These are phyloP conservation scores for Lentinula boryana DNA, from an alignment of 768 basidiomycete genomes.

Conservation along the genomic window DNA sequence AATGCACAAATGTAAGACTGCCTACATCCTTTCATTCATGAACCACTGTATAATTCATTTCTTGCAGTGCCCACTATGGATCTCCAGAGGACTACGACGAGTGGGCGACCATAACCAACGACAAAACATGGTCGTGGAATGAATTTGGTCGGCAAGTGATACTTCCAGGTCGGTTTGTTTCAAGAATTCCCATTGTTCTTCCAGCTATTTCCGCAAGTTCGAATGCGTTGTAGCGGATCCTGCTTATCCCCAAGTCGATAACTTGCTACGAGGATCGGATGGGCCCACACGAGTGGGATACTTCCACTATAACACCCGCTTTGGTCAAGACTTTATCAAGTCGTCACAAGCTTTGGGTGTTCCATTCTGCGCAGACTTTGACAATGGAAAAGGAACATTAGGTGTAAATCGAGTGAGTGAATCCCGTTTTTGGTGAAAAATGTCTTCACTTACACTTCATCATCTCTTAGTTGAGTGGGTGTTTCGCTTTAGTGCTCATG, in stretches of 20 bases:
- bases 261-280: conserved; percentile 33
- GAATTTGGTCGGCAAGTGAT: conserved; percentile 38
- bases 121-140: conserved; percentile 58
- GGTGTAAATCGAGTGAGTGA: conserved; percentile 54
- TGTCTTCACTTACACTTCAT: not conserved
- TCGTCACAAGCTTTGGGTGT: not conserved
- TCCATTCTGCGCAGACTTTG: conserved; percentile 41
- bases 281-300: conserved; percentile 63
- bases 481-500: not conserved
- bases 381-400: conserved; percentile 48
- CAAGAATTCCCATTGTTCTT: conserved; percentile 2
- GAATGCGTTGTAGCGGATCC: conserved; percentile 51
- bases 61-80: conserved; percentile 53
- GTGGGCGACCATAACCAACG: conserved; percentile 49
- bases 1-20: conserved; percentile 48
- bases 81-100: conserved; percentile 69
- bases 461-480: not conserved
- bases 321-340: conserved; percentile 22
- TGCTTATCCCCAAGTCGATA: conserved; percentile 46
- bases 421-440: not conserved
- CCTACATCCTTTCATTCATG: not conserved
- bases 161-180: not conserved
- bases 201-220: conserved; percentile 65
- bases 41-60: not conserved
- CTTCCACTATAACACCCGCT: conserved; percentile 37